Base-by-base conservation (phyloP, 2,329 filamentous ascomycete species). In the Fragosphaeria purpurea region DNA sequence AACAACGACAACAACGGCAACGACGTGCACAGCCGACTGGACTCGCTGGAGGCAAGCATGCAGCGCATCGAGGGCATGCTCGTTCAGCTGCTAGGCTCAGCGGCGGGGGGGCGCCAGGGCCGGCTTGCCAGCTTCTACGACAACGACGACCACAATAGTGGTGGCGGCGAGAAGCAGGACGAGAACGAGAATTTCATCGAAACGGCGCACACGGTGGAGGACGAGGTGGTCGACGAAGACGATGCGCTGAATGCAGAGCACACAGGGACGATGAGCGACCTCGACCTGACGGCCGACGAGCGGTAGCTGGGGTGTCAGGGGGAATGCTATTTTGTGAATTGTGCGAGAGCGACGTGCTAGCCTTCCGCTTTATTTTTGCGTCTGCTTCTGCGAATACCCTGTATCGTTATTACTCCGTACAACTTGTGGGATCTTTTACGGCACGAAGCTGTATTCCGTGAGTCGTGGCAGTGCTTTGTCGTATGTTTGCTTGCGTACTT, bases 111-210 rank as follows among this genome's bases (percentile, higher is more conserved):
- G 7, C 40, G 46, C 35, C 7, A 37, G 35, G 35, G 11, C 35
- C 2, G 22, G 22, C 22, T 22, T 22, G 46, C 22, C 22, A 32
- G 11, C 9, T 34, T 7, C 4, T 31, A 43, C 34, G 38, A 13
- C 11, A 71, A 80, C 50, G 78, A 82, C 22, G 78, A 81, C 47
- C 80, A 82, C 46, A 32, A 37, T 30, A 13, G 5, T 7, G 43
- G 5, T 1, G 22, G 5, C 22, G 31, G 6, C 1, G 41, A 46
- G 12, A 47, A 48, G 8, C 37, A 44, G 8, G 46, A 41, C 11
- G 40, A 41, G 4, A 13, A 40, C 6, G 35, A 37, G 35, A 11
- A 37, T 11, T 7, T 7, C 4, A 11, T 7, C 35, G 35, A 37
- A 4, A 11, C 35, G 7, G 35, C 35, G 7, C 35, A 37, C 31